A percentile compares a stretch with the other conserved stretches of the same genome.
These are phyloP conservation scores for Triticum monococcum DNA, from an alignment of 176 grass and related monocot genomes.

Conservation along the genomic window DNA sequence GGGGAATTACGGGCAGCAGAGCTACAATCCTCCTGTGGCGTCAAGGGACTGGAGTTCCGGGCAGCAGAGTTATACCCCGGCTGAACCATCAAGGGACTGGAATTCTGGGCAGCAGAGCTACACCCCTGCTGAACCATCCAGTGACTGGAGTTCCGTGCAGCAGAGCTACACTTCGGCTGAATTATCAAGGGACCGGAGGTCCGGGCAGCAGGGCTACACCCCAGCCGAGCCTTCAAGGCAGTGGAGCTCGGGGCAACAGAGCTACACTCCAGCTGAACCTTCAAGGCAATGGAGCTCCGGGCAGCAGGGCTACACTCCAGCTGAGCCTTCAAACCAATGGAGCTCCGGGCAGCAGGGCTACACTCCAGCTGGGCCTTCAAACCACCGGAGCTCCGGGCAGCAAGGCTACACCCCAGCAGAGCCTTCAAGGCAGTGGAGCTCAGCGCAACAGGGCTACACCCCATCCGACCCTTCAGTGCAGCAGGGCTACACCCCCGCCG, in stretches of 20 bases:
- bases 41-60: conserved; percentile 24
- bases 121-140: not conserved
- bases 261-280: not conserved
- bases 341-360: not conserved
- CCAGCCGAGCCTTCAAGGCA: not conserved
- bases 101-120: conserved; percentile 28
- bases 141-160: conserved; percentile 2
- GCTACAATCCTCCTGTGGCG: conserved; percentile 14
- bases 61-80: conserved; percentile 11
- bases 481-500: not conserved
- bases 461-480: not conserved
- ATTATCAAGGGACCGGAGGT: conserved; percentile 24
- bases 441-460: not conserved
- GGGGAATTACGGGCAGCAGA: conserved; percentile 6
- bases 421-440: not conserved
- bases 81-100: conserved; percentile 33
- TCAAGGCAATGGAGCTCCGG: not conserved
- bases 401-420: not conserved
- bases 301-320: not conserved
- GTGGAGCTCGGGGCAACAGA: conserved; percentile 8
- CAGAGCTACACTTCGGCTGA: not conserved
- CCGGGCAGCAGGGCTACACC: not conserved
- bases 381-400: not conserved
- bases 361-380: not conserved
- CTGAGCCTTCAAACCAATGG: not conserved